Evolutionary conservation across 495 filamentous ascomycete species (phyloP), one percentile per base, ranked within the genome.

Genomic region (Penicillium mononematosum): DNA sequence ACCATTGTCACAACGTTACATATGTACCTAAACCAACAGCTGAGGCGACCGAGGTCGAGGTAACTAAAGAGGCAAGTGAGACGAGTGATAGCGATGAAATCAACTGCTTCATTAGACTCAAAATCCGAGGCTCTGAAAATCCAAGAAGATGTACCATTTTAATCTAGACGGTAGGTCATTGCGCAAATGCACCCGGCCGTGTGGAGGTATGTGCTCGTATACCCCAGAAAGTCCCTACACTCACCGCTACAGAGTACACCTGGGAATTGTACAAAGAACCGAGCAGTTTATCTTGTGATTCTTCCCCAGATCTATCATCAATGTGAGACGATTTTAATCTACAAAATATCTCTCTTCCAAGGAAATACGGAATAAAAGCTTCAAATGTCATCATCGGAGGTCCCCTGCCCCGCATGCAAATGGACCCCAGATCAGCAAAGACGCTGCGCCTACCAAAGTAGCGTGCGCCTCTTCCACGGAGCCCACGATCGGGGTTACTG

Each of bases 341-440:
- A 39, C 14, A 8, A 17, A 16, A 14, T 19, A 17, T 32, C 25
- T 16, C 46, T 29, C 48, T 60, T 38, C 25, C 12, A 29, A 41
- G 27, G 16, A 22, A 58, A 50, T 39, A n/a, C 36, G 36, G 36
- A 39, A 39, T 39, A 47, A 55, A 38, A 45, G 20, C 24, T 25
- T 25, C 43, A 29, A 27, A 38, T 47, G 43, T 19, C 53, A 39
- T 45, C 43, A 54, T 54, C 52, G 16, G 19, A 27, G 3, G 49
- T 2, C 19, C 50, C 53, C 38, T 65, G 65, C 39, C 43, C 55
- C 50, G 46, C 64, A 19, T 59, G 64, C 45, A 64, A 55, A 58
- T 68, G 60, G 60, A 53, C 56, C 10, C 45, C 54, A 39, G 29
- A 49, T 25, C 60, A 47, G 20, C 53, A 59, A 53, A 41, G 53